These are phyloP conservation scores for Neurospora terricola DNA, from an alignment of 495 filamentous ascomycete genomes.

Conservation along the genomic window DNA sequence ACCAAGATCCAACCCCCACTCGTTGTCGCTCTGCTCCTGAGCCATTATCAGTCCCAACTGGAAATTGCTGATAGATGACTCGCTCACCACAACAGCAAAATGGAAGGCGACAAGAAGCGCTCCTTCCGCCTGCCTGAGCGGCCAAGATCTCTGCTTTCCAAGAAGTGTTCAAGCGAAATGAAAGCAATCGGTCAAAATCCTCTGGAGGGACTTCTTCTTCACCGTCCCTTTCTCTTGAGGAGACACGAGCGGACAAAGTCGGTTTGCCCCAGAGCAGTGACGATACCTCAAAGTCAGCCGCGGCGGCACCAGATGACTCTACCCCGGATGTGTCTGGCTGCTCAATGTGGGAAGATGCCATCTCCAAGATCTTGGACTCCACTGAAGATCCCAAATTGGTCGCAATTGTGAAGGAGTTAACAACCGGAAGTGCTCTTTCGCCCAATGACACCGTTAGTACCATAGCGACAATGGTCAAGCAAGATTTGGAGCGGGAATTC, in stretches of 20 bases:
- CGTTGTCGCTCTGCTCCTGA: background rate
- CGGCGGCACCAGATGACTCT: background rate
- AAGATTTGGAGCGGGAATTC: background rate
- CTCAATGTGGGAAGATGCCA: background rate
- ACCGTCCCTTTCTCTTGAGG: background rate
- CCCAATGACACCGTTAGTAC: background rate
- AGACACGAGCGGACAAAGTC: background rate
- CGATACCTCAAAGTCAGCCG: background rate
- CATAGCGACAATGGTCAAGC: background rate
- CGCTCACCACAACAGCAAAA: background rate
- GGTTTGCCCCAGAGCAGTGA: background rate
- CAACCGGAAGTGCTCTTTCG: background rate
- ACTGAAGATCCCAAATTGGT: background rate
- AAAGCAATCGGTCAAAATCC: background rate
- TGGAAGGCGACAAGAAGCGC: background rate
- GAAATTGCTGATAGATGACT: background rate
- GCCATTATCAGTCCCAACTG: background rate
- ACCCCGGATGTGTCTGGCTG: background rate
- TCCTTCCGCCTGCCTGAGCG: background rate
- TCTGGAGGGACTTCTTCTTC: background rate
- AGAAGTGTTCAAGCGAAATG: background rate
- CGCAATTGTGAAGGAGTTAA: background rate
- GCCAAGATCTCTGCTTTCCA: background rate
- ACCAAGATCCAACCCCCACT: background rate
- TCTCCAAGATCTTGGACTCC: background rate